A percentile compares a stretch with the other conserved stretches of the same genome.
Evolutionary conservation across 352 stramenopile genomes (phyloP).

Genomic region (Pythium oligandrum): DNA sequence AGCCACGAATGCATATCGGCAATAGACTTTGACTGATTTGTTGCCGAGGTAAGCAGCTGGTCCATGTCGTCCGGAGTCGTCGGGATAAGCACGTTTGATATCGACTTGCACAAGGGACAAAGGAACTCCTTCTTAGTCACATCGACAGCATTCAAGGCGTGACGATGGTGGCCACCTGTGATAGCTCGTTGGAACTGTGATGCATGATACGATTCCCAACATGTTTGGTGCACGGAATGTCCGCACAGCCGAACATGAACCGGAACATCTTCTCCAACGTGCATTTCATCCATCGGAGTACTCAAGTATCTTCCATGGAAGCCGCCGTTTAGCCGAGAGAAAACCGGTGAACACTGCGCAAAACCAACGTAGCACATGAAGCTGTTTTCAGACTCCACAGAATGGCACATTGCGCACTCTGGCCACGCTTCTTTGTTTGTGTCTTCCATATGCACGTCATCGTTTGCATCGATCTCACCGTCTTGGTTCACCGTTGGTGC

Average conservation of each 20-base stretch:
- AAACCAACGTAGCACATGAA: constrained; percentile 88
- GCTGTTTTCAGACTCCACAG: constrained; percentile 65
- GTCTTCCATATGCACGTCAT: constrained; percentile 45
- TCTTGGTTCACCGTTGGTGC: no score
- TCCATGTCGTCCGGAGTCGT: constrained; percentile 53
- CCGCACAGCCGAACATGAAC: constrained; percentile 88
- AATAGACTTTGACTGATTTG: no score
- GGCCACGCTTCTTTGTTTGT: constrained; percentile 22
- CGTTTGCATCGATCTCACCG: background rate
- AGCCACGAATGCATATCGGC: constrained; percentile 44
- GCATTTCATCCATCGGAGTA: constrained; percentile 85
- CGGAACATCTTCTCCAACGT: constrained; percentile 73
- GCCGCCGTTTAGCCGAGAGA: constrained; percentile 65
- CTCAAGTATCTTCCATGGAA: constrained; percentile 45
- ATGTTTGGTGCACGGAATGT: constrained; percentile 93
- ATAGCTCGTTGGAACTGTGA: constrained; percentile 92
- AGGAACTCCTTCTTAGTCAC: constrained; percentile 96
- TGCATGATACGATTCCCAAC: constrained; percentile 93
- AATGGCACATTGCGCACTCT: constrained; percentile 86
- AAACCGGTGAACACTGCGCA: constrained; percentile 71
- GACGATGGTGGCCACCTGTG: constrained; percentile 91
- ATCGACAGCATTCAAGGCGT: constrained; percentile 91
- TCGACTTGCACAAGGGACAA: constrained; percentile 95
- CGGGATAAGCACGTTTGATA: constrained; percentile 96
- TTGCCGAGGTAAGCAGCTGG: constrained; percentile 17